These are phyloP conservation scores for Eucalyptus pumila DNA, from an alignment of 345 rosid genomes.

Conservation along the genomic window DNA sequence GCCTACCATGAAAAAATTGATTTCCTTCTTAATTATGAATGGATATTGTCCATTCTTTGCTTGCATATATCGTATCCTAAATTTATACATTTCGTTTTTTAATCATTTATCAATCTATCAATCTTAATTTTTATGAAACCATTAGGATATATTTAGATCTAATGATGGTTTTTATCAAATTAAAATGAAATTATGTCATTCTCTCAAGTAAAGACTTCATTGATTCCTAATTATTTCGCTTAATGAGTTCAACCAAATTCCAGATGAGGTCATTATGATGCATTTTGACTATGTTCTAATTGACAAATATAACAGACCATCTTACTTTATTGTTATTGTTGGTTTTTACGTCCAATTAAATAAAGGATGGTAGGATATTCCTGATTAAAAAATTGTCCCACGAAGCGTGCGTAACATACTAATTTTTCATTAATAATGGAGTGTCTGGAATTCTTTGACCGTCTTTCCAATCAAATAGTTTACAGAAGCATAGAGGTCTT, in stretches of 20 bases:
- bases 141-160: not conserved
- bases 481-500: not conserved
- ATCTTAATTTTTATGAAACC: not conserved
- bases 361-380: not conserved
- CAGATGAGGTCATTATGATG: not conserved
- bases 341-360: not conserved
- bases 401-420: not conserved
- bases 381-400: not conserved
- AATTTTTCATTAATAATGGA: not conserved
- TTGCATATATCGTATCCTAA: not conserved
- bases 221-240: not conserved
- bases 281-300: not conserved
- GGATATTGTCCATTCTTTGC: not conserved
- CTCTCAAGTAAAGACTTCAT: not conserved
- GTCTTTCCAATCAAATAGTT: not conserved
- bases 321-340: not conserved
- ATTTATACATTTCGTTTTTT: not conserved
- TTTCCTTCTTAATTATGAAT: not conserved
- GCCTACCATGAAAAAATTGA: not conserved
- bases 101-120: not conserved
- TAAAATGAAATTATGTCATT: not conserved
- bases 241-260: not conserved
- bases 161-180: not conserved
- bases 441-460: not conserved
- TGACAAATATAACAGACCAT: not conserved